Evolutionary conservation across 2,329 filamentous ascomycete genomes (phyloP).

Genomic region (Arthrocladium fulminans): DNA sequence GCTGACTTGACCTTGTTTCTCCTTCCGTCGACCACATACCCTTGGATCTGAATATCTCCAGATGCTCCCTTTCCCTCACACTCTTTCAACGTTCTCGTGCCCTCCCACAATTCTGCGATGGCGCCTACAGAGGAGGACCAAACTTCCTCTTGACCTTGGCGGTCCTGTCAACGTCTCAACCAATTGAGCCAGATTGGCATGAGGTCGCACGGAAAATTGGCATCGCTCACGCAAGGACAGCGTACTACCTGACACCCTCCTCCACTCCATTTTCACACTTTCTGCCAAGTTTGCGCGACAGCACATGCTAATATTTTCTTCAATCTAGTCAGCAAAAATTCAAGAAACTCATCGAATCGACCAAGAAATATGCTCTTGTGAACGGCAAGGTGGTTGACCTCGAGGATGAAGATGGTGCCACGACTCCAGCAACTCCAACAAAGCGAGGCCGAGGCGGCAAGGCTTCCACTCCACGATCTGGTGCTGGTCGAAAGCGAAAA

Average conservation of each 20-base stretch:
- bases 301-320: background rate
- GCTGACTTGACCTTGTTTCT: background rate
- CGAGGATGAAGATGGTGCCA: background rate
- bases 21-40: too few species aligned
- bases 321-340: constrained; percentile 7
- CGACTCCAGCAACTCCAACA: background rate
- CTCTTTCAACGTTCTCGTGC: background rate
- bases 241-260: background rate
- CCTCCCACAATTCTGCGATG: background rate
- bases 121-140: background rate
- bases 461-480: constrained; percentile 2
- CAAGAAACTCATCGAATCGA: constrained; percentile 9
- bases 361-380: constrained; percentile 2
- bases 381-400: constrained; percentile 13
- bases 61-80: too few species aligned
- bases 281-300: background rate
- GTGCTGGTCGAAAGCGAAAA: constrained; percentile 5
- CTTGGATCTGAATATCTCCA: too few species aligned
- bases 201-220: background rate
- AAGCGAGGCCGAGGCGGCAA: constrained; percentile 5
- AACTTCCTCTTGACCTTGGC: background rate
- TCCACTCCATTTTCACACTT: background rate
- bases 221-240: background rate
- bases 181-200: background rate
- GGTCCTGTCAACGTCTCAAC: background rate